phyloP scores from a whole-genome alignment of 2,329 filamentous ascomycete species.

The Colletotrichum truncatum region DNA sequence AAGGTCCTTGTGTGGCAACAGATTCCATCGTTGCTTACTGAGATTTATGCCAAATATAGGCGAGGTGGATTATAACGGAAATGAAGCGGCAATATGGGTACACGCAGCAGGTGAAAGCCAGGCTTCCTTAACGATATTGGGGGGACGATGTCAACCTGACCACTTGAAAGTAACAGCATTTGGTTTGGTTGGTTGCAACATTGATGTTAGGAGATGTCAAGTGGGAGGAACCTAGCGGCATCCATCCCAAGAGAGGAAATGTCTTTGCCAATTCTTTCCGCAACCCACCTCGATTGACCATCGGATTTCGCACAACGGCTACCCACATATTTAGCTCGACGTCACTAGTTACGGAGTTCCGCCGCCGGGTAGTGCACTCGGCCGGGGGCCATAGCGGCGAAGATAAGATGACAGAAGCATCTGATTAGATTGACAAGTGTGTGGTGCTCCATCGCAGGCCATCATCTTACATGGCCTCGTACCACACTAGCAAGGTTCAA shows the following conservation, averaged over 20 bases:
- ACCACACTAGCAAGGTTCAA: no score
- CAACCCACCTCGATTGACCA: neutral
- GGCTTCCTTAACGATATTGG: no score
- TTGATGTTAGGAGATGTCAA: no score
- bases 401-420: neutral
- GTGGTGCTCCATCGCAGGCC: no score
- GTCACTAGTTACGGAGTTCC: conserved; percentile 9
- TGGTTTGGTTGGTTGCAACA: no score
- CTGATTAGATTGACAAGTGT: neutral
- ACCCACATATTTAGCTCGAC: neutral
- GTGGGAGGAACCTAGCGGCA: neutral
- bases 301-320: neutral
- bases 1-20: no score
- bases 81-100: neutral
- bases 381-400: neutral
- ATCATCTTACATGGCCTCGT: no score
- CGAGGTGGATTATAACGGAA: neutral
- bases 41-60: neutral
- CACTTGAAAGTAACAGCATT: no score
- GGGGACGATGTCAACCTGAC: no score
- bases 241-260: neutral
- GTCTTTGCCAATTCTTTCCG: neutral
- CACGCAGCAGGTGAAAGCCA: no score
- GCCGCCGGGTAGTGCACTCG: neutral
- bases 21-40: conserved; percentile 20